These are phyloP conservation scores for Cytospora piceicola DNA, from an alignment of 2,329 filamentous ascomycete genomes.

Conservation along the genomic window DNA sequence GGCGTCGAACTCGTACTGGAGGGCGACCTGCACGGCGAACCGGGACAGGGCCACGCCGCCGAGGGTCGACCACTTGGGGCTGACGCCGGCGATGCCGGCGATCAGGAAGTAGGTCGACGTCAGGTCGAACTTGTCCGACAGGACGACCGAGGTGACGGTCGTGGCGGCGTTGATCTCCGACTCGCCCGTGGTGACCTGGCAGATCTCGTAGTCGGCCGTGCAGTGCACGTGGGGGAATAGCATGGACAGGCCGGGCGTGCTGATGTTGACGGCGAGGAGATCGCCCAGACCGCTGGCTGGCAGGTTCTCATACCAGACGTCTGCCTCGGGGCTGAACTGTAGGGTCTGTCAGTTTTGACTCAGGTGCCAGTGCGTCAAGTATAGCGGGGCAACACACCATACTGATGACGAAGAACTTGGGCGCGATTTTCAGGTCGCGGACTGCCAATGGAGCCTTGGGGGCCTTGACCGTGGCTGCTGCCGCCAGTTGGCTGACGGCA, in stretches of 20 bases:
- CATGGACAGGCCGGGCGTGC: slow-evolving; percentile 66
- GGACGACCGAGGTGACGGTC: slow-evolving; percentile 65
- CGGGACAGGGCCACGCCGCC: slow-evolving; percentile 69
- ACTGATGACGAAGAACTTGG: slow-evolving; percentile 66
- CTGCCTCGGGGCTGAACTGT: slow-evolving; percentile 65
- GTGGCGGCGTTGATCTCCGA: slow-evolving; percentile 76
- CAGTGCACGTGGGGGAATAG: slow-evolving; percentile 69
- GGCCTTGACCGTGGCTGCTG: slow-evolving; percentile 16
- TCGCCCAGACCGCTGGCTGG: slow-evolving; percentile 52
- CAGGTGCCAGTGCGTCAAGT: not conserved
- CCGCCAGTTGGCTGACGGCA: slow-evolving; percentile 20
- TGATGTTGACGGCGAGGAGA: slow-evolving; percentile 60
- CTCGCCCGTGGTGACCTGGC: slow-evolving; percentile 71
- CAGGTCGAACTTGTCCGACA: slow-evolving; percentile 66
- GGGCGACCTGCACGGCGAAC: slow-evolving; percentile 73
- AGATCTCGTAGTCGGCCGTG: slow-evolving; percentile 61
- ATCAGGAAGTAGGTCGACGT: slow-evolving; percentile 71
- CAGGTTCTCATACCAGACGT: slow-evolving; percentile 63
- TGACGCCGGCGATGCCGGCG: slow-evolving; percentile 75
- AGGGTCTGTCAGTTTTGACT: slow-evolving; percentile 1
- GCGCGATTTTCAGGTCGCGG: slow-evolving; percentile 46
- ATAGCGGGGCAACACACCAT: slow-evolving; percentile 50
- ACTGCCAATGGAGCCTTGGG: slow-evolving; percentile 10
- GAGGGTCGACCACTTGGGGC: slow-evolving; percentile 68
- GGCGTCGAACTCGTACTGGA: slow-evolving; percentile 76